Base-by-base conservation (phyloP, 768 basidiomycete genomes). In the Tricholoma flavovirens region DNA sequence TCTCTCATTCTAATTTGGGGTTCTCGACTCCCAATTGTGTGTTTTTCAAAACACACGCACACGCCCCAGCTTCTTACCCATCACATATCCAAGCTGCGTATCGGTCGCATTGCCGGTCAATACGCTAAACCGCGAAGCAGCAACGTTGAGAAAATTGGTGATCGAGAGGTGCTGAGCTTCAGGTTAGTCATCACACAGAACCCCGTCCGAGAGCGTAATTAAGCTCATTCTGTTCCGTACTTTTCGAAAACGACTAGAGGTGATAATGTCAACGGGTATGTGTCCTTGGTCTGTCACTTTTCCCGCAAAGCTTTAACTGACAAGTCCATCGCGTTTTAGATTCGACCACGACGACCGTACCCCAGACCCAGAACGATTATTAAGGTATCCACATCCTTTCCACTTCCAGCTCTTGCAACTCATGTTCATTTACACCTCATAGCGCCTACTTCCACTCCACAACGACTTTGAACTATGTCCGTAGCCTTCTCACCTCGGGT, bases 391-490 rank as follows among this genome's bases (percentile, higher is more conserved):
- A 17, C 43, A 42, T 53, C 10, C 17, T 30, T 15, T 26, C 53
- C 15, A 35, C 53, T 9, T 43, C 46, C 5, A 12, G 36, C 35
- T 50, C 33, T 26, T n/a, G n/a, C 35, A n/a, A 8, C 26, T 40
- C n/a, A 38, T 36, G 38, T 51, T 40, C 22, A 24, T 53, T 56
- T 45, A 21, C 29, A 30, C 40, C 40, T 35, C 21, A 60, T 46
- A 94, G 91, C 59, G 94, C 96, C 2, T 98, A 98, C 78, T 98
- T 98, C 74, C 88, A 98, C 73, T 98, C 96, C 0, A 81, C 93
- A 0, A 81, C 94, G 7, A 98, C 97, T 0, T 78, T 98, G 40
- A 99, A 99, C 73, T 86, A 95, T 71, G 79, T 98, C 56, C 88
- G 97, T 15, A 82, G 86, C 2, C 80, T 98, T 35, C 82, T 99